These are phyloP conservation scores for Scenedesmus sp. DNA, from an alignment of 163 green algal species.

Conservation along the genomic window DNA sequence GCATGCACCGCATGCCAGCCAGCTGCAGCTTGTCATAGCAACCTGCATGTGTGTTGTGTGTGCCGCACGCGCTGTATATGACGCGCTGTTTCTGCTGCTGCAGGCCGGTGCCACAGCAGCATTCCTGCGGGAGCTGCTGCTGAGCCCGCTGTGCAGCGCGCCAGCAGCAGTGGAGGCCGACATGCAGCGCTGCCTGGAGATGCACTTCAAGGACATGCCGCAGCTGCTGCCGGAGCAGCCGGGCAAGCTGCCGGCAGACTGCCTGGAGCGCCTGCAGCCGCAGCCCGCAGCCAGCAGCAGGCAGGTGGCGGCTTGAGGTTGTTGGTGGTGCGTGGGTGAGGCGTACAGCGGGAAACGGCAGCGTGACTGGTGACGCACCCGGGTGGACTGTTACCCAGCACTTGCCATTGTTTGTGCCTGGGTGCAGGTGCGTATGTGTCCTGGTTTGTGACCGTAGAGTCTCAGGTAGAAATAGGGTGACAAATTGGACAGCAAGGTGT, in stretches of 20 bases:
- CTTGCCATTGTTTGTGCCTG: neutral
- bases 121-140: constrained; percentile 68
- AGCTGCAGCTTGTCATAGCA: neutral
- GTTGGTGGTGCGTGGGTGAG: neutral
- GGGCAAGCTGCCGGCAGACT: constrained; percentile 31
- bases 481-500: neutral
- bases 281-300: neutral
- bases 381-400: neutral
- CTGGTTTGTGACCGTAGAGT: neutral
- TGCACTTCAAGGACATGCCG: constrained; percentile 64
- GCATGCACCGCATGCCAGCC: neutral
- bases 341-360: neutral
- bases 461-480: neutral
- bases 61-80: neutral
- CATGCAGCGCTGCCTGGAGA: constrained; percentile 62
- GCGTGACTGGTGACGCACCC: neutral
- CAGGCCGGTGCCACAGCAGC: constrained; percentile 65
- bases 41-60: neutral
- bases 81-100: neutral
- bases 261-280: constrained; percentile 44
- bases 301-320: neutral
- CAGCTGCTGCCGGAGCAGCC: constrained; percentile 40
- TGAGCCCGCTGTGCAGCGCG: constrained; percentile 48
- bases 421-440: neutral
- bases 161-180: constrained; percentile 61